These are phyloP conservation scores for Akanthomyces muscarius DNA, from an alignment of 2,329 filamentous ascomycete genomes.

Conservation along the genomic window DNA sequence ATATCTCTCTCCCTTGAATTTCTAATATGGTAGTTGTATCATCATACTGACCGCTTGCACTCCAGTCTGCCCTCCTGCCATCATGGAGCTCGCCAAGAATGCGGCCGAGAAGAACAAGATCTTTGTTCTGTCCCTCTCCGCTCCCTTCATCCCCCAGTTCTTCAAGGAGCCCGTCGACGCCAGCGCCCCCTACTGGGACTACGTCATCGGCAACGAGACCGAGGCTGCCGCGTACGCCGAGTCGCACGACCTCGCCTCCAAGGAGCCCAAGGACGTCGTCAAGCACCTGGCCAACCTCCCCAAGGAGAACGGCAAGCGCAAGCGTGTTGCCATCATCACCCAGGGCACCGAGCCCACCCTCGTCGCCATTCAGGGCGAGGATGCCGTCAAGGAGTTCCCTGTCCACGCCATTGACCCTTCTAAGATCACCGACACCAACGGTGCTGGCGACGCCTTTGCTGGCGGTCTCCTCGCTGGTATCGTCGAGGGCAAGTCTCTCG, in stretches of 20 bases:
- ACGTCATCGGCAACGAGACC: slow-evolving; percentile 94
- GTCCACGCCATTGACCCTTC: slow-evolving; percentile 74
- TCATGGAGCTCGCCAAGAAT: slow-evolving; percentile 85
- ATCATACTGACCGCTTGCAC: background rate
- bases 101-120: slow-evolving; percentile 85
- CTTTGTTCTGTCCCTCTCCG: slow-evolving; percentile 87
- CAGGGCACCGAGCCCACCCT: slow-evolving; percentile 91
- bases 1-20: background rate
- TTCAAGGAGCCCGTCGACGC: slow-evolving; percentile 94
- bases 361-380: slow-evolving; percentile 70
- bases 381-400: slow-evolving; percentile 69
- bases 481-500: slow-evolving; percentile 76
- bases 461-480: slow-evolving; percentile 90
- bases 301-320: slow-evolving; percentile 84
- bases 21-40: background rate
- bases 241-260: slow-evolving; percentile 69
- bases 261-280: slow-evolving; percentile 79
- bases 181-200: slow-evolving; percentile 88
- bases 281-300: slow-evolving; percentile 80
- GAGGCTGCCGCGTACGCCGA: slow-evolving; percentile 87
- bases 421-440: slow-evolving; percentile 92
- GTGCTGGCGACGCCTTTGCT: slow-evolving; percentile 94
- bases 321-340: slow-evolving; percentile 85
- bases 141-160: slow-evolving; percentile 94
- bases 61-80: slow-evolving; percentile 79